Percentiles rank a stretch among this genome's conserved stretches.
phyloP scores from a whole-genome alignment of 179 eudicot species.

The Beta lomatogona region DNA sequence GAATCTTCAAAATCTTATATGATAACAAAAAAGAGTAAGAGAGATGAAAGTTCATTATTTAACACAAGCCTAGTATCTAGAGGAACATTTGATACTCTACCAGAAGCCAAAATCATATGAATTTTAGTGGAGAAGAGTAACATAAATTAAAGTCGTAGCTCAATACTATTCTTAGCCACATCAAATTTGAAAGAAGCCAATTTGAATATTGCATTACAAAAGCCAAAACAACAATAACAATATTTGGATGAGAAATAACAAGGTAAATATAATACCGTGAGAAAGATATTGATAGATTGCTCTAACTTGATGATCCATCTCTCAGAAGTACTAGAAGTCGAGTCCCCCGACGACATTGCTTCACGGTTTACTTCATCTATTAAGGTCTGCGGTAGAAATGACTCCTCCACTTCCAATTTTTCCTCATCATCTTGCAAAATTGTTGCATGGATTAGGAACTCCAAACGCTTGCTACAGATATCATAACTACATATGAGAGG shows the following conservation, averaged over 20 bases:
- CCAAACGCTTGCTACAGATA: conserved; percentile 39
- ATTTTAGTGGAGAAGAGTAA: too few species aligned
- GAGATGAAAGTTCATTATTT: too few species aligned
- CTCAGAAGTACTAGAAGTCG: conserved; percentile 44
- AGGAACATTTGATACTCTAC: too few species aligned
- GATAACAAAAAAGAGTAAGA: too few species aligned
- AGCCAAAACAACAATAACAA: too few species aligned
- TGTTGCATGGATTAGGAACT: conserved; percentile 57
- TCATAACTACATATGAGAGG: conserved; percentile 6
- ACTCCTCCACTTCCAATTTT: conserved; percentile 65
- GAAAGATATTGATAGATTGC: conserved; percentile 79
- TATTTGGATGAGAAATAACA: conserved; percentile 1
- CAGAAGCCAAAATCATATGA: too few species aligned
- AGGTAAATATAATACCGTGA: conserved; percentile 55
- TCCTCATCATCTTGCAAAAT: conserved; percentile 77
- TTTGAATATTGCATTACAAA: too few species aligned
- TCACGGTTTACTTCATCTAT: conserved; percentile 31
- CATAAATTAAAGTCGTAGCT: too few species aligned
- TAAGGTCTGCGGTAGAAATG: conserved; percentile 52
- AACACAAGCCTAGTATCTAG: too few species aligned
- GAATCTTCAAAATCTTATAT: too few species aligned
- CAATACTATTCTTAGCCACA: too few species aligned
- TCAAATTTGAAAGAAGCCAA: too few species aligned
- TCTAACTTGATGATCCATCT: conserved; percentile 72
- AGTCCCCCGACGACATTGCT: conserved; percentile 34